Percentiles rank a stretch among this genome's conserved stretches.
Conservation (phyloP, 164 flowering plant species). For the Vitis cinerea region DNA sequence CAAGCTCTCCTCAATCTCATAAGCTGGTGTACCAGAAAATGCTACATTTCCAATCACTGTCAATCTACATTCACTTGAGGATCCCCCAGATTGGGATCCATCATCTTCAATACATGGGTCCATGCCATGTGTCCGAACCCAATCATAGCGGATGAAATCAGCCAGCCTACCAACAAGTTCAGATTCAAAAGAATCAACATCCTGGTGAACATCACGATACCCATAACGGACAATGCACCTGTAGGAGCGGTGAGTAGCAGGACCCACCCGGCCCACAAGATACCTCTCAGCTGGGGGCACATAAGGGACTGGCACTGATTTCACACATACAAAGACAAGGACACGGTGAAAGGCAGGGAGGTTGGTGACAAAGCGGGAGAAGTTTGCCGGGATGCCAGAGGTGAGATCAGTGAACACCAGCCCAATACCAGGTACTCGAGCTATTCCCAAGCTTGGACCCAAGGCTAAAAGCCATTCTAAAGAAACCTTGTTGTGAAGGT, state of each 20-base stretch:
- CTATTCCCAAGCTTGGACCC: slow-evolving; percentile 87
- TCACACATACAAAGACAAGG: slow-evolving; percentile 77
- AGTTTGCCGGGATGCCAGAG: slow-evolving; percentile 90
- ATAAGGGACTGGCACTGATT: slow-evolving; percentile 80
- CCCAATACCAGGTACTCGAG: slow-evolving; percentile 89
- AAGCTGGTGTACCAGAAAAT: slow-evolving; percentile 34
- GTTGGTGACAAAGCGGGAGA: slow-evolving; percentile 90
- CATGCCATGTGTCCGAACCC: slow-evolving; percentile 23
- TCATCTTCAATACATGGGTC: slow-evolving; percentile 29
- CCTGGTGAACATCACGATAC: slow-evolving; percentile 90
- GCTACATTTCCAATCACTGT: slow-evolving; percentile 65
- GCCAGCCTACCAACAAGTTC: slow-evolving; percentile 63
- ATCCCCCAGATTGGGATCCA: slow-evolving; percentile 29
- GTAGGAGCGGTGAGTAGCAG: slow-evolving; percentile 73
- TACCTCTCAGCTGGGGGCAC: slow-evolving; percentile 78
- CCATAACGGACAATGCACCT: slow-evolving; percentile 92
- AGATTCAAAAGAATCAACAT: slow-evolving; percentile 76
- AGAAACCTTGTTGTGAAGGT: slow-evolving; percentile 96
- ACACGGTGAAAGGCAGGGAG: slow-evolving; percentile 91
- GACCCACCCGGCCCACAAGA: slow-evolving; percentile 88
- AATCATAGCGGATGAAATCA: slow-evolving; percentile 65
- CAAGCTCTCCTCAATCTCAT: slow-evolving; percentile 52
- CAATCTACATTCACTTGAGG: slow-evolving; percentile 46
- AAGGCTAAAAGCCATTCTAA: slow-evolving; percentile 89
- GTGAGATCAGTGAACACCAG: slow-evolving; percentile 78